Conservation (phyloP, 306 rosid species). For the Erythrophleum fordii region DNA sequence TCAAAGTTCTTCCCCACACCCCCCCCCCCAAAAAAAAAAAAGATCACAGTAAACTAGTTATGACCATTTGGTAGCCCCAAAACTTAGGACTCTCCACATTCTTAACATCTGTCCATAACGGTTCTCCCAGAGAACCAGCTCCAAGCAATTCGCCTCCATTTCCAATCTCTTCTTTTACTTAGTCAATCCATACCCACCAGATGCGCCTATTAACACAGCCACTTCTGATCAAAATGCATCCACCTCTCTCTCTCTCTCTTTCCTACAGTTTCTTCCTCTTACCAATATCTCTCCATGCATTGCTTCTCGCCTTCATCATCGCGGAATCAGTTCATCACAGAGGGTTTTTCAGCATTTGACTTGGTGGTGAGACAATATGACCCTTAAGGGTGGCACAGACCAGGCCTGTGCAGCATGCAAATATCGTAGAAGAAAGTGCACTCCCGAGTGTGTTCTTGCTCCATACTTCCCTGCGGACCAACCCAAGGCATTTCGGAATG, state of each 20-base stretch:
- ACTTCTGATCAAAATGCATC: constrained; percentile 24
- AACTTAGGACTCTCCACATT: constrained; percentile 42
- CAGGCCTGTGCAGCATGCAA: constrained; percentile 88
- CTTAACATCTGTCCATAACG: constrained; percentile 39
- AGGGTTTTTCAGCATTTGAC: constrained; percentile 31
- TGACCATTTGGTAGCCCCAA: constrained; percentile 37
- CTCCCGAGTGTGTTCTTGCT: constrained; percentile 66
- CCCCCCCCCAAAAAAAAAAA: background rate
- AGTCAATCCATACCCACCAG: constrained; percentile 47
- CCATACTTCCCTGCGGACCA: constrained; percentile 81
- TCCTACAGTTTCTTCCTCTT: constrained; percentile 27
- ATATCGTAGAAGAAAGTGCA: constrained; percentile 70
- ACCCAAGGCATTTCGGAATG: constrained; percentile 63
- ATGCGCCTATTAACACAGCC: constrained; percentile 40
- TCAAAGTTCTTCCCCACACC: too few relatives aligned
- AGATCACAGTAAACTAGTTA: background rate
- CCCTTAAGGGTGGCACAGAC: constrained; percentile 70
- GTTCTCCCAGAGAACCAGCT: constrained; percentile 35
- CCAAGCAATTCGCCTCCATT: constrained; percentile 34
- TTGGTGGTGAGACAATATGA: constrained; percentile 50
- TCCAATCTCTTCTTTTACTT: constrained; percentile 43
- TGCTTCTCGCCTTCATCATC: constrained; percentile 24
- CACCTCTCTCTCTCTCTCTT: background rate
- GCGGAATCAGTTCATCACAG: background rate
- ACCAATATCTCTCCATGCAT: background rate